These are phyloP conservation scores for Musa schizocarpa DNA, from an alignment of 176 grass and related monocot species.

Conservation along the genomic window DNA sequence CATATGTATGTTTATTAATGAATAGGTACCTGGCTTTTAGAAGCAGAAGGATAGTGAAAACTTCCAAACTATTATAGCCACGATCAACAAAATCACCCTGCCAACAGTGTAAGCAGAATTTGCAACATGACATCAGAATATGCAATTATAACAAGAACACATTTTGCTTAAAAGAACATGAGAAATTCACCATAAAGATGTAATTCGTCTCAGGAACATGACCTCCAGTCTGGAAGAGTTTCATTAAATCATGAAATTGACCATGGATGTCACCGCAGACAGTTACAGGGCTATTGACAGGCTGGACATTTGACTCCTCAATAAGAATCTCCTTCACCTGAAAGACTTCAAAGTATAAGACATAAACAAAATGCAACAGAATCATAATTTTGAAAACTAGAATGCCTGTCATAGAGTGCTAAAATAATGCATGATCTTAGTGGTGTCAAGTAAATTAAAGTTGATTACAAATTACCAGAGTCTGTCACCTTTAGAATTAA, in stretches of 20 bases:
- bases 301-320: slow-evolving; percentile 97
- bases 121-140: not conserved
- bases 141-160: not conserved
- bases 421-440: not conserved
- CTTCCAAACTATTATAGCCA: slow-evolving; percentile 95
- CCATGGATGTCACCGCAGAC: slow-evolving; percentile 97
- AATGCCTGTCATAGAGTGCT: not conserved
- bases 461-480: not conserved
- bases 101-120: not conserved
- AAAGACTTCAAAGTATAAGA: not conserved
- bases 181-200: slow-evolving; percentile 80
- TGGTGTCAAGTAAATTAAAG: not conserved
- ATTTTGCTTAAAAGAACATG: not conserved
- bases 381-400: not conserved
- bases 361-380: not conserved
- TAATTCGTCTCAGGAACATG: slow-evolving; percentile 96
- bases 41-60: slow-evolving; percentile 91
- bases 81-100: slow-evolving; percentile 99
- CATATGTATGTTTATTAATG: not conserved
- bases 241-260: slow-evolving; percentile 99
- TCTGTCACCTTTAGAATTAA: not conserved
- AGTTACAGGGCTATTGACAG: slow-evolving; percentile 95
- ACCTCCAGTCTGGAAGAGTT: slow-evolving; percentile 94
- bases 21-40: slow-evolving; percentile 84
- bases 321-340: slow-evolving; percentile 99